Percentiles rank a stretch among this genome's conserved stretches.
These are phyloP conservation scores for Epichloe aotearoae DNA, from an alignment of 2,329 filamentous ascomycete species.

Conservation along the genomic window DNA sequence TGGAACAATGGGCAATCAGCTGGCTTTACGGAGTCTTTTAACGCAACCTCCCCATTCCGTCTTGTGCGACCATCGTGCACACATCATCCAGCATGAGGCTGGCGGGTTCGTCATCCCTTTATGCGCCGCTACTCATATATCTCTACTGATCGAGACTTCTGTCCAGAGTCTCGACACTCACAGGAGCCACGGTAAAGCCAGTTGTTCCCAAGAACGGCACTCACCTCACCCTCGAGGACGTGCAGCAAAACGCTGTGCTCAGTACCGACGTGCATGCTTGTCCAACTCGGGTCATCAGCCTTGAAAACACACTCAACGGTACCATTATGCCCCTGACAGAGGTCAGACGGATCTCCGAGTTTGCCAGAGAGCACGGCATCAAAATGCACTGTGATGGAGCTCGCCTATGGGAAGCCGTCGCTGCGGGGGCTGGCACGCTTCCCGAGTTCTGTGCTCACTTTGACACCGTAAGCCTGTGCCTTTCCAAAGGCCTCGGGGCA, in stretches of 20 bases:
- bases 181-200: slow-evolving; percentile 55
- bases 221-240: slow-evolving; percentile 65
- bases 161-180: slow-evolving; percentile 52
- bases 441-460: slow-evolving; percentile 55
- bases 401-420: slow-evolving; percentile 69
- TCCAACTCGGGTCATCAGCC: slow-evolving; percentile 66
- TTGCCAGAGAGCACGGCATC: slow-evolving; percentile 50
- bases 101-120: slow-evolving; percentile 34
- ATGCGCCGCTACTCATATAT: not conserved
- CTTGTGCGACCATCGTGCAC: slow-evolving; percentile 64
- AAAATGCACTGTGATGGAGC: slow-evolving; percentile 69
- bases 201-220: slow-evolving; percentile 57
- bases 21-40: slow-evolving; percentile 67
- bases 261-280: slow-evolving; percentile 62
- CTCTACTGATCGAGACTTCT: slow-evolving; percentile 8
- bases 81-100: slow-evolving; percentile 58
- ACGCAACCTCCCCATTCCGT: slow-evolving; percentile 68
- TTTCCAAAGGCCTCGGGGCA: slow-evolving; percentile 72
- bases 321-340: slow-evolving; percentile 66
- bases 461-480: slow-evolving; percentile 65
- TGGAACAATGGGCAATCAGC: slow-evolving; percentile 90
- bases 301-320: slow-evolving; percentile 79
- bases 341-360: slow-evolving; percentile 53
- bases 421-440: slow-evolving; percentile 52
- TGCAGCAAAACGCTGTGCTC: slow-evolving; percentile 51